Conservation (phyloP, 306 rosid species). For the Sphenostylis stenocarpa region DNA sequence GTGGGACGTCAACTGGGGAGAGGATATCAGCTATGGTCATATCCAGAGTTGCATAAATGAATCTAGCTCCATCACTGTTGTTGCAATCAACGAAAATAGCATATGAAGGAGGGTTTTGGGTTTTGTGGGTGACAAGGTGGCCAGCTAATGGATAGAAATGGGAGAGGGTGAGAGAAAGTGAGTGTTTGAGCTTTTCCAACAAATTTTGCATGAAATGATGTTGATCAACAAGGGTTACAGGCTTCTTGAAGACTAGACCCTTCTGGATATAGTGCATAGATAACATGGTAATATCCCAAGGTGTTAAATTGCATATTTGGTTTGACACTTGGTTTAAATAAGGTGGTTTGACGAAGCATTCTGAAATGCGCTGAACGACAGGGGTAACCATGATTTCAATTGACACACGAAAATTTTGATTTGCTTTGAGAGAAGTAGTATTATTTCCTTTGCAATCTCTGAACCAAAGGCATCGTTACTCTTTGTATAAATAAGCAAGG, state of each 20-base stretch:
- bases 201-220: conserved; percentile 25
- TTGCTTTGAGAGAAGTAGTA: background rate
- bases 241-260: conserved; percentile 61
- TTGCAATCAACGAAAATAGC: conserved; percentile 38
- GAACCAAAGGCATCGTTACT: no score
- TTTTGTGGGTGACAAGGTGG: conserved; percentile 39
- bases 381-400: background rate
- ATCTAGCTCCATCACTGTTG: background rate
- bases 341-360: conserved; percentile 39
- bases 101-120: conserved; percentile 33
- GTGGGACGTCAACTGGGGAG: background rate
- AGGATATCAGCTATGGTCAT: background rate
- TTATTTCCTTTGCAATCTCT: no score
- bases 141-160: conserved; percentile 68
- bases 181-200: conserved; percentile 43
- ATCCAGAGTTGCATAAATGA: background rate
- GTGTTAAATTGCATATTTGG: conserved; percentile 29
- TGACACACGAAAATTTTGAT: background rate
- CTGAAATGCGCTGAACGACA: conserved; percentile 13
- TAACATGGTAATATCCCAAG: conserved; percentile 48
- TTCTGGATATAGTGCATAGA: conserved; percentile 57
- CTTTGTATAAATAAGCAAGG: no score
- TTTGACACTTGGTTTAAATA: background rate
- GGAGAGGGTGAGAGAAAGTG: conserved; percentile 46
- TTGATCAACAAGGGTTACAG: background rate